A percentile compares a stretch with the other conserved stretches of the same genome.
Evolutionary conservation across 2,329 filamentous ascomycete species (phyloP).

Genomic region (Setomelanomma holmii): DNA sequence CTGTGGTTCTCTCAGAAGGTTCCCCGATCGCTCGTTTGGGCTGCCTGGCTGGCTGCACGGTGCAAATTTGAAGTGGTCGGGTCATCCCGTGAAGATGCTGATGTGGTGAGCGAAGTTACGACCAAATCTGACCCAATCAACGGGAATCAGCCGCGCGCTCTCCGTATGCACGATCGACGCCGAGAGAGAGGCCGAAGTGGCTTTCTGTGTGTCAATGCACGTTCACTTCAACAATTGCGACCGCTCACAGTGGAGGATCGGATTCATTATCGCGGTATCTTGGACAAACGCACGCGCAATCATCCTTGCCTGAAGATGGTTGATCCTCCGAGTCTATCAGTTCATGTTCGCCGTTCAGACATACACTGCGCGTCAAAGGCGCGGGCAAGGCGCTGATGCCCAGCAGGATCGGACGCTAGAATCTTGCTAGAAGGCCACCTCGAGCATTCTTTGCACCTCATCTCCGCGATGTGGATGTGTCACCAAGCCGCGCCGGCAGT

Average conservation of each 20-base stretch:
- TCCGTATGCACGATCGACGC: constrained; percentile 11
- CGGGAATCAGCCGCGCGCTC: background rate
- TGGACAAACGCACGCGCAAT: background rate
- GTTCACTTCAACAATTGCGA: constrained; percentile 4
- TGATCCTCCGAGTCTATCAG: constrained; percentile 7
- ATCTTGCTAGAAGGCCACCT: constrained; percentile 24
- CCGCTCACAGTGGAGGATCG: constrained; percentile 8
- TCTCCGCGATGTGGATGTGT: constrained; percentile 9
- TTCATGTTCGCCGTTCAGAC: background rate
- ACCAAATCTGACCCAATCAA: background rate
- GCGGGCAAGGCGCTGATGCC: background rate
- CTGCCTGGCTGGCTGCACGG: background rate
- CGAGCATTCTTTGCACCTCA: constrained; percentile 15
- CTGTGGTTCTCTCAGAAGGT: background rate
- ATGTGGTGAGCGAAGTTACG: background rate
- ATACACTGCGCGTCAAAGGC: background rate
- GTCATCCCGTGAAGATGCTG: constrained; percentile 1
- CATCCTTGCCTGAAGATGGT: background rate
- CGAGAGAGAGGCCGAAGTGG: constrained; percentile 10
- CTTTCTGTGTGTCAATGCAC: constrained; percentile 15
- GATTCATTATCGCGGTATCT: constrained; percentile 20
- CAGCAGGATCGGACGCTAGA: constrained; percentile 24
- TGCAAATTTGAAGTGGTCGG: constrained; percentile 3
- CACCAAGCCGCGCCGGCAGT: constrained; percentile 16
- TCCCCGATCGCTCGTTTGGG: background rate